Conservation (phyloP, 345 rosid genomes). For the Pseudoturritis turrita region DNA sequence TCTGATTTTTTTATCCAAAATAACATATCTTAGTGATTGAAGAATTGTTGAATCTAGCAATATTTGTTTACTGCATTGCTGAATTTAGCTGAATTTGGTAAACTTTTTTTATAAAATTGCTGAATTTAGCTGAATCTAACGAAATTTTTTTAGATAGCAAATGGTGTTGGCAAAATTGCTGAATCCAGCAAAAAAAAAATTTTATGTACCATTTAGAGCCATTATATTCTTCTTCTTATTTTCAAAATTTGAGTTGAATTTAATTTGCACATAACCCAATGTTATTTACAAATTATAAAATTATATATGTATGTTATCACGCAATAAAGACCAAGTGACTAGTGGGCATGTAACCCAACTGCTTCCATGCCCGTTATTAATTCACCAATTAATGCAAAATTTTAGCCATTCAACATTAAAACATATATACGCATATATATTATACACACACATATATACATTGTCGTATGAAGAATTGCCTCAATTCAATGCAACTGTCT, state of each 20-base stretch:
- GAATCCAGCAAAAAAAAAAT: no score
- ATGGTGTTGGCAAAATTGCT: no score
- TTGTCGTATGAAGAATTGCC: constrained; percentile 29
- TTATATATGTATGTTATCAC: constrained; percentile 1
- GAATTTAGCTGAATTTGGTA: no score
- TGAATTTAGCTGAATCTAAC: no score
- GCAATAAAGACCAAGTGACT: constrained; percentile 28
- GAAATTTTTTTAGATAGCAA: no score
- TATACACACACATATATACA: not conserved
- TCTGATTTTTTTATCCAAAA: no score
- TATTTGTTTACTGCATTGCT: no score
- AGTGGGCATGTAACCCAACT: constrained; percentile 32
- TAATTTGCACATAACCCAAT: constrained; percentile 16
- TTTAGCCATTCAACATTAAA: constrained; percentile 15
- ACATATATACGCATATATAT: not conserved
- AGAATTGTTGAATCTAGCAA: no score
- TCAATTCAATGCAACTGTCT: constrained; percentile 31
- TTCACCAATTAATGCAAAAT: constrained; percentile 30
- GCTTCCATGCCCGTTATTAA: constrained; percentile 23
- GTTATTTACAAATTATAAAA: constrained; percentile 11
- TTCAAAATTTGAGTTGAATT: not conserved
- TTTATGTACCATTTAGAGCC: no score
- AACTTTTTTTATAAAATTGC: no score
- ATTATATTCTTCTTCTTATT: not conserved
- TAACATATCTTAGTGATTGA: no score